Conservation (phyloP, 352 stramenopile species). For the Phytophthora rubi region DNA sequence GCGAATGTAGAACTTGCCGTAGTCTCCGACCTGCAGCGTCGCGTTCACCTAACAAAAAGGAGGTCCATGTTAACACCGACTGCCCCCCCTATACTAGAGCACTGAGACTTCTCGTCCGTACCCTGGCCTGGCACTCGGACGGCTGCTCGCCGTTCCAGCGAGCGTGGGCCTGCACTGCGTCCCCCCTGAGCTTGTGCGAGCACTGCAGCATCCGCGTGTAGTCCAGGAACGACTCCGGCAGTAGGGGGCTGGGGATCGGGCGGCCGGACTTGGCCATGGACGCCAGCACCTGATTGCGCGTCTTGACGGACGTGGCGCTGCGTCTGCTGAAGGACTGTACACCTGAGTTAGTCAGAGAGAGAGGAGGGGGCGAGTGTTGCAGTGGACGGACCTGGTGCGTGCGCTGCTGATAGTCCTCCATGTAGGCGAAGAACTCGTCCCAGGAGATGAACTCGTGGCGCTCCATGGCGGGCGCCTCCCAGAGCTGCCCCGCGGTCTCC, state of each 20-base stretch:
- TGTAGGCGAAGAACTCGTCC: slow-evolving; percentile 37
- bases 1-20: slow-evolving; percentile 34
- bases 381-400: slow-evolving; percentile 28
- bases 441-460: slow-evolving; percentile 33
- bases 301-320: slow-evolving; percentile 40
- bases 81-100: too few species aligned
- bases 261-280: slow-evolving; percentile 27
- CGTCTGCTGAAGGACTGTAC: slow-evolving; percentile 32
- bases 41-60: slow-evolving; percentile 29
- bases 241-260: slow-evolving; percentile 7
- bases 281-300: slow-evolving; percentile 38
- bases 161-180: not conserved
- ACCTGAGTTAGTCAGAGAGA: not conserved
- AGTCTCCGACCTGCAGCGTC: slow-evolving; percentile 31
- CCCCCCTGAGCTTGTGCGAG: slow-evolving; percentile 22
- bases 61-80: too few species aligned
- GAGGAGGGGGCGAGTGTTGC: too few species aligned
- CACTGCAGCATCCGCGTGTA: slow-evolving; percentile 44
- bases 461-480: slow-evolving; percentile 25
- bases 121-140: slow-evolving; percentile 40
- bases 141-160: slow-evolving; percentile 35
- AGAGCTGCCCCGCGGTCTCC: not conserved
- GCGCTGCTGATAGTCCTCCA: slow-evolving; percentile 37
- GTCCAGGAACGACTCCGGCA: slow-evolving; percentile 40
- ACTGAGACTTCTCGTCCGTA: not conserved